Base-by-base conservation (phyloP, 257 asterid genomes). In the Handroanthus guayacan region DNA sequence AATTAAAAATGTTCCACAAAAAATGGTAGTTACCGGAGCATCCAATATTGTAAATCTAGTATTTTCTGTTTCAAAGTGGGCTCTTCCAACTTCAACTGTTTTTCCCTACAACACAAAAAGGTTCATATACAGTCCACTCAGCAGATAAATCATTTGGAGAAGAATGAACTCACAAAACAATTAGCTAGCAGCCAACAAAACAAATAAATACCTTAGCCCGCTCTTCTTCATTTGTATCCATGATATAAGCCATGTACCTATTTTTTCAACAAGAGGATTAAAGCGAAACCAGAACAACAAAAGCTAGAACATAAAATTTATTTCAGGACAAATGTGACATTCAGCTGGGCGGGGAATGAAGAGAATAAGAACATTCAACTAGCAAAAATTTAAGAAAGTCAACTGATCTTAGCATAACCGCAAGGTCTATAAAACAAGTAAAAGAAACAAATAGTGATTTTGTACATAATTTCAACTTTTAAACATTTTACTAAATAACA, bases 171-270 rank as follows among this genome's bases (percentile, higher is more conserved):
- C 45, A 41, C 45, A 41, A 18, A 37, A n/a, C 41, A 50, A 51
- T 25, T 17, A 37, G 60, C 62, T n/a, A 64, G 41, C 25, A 64
- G 74, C 60, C 52, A 71, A 44, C 9, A n/a, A 62, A 25, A 69
- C 64, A 51, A n/a, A 64, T 56, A 5, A 39, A 57, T 86, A 95
- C 98, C 98, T 95, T 93, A 48, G 64, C 92, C 81, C 99, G 86
- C 89, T 95, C 99, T 83, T 95, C 99, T 82, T 95, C 99, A 79
- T 95, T 95, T 63, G 98, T 95, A 78, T 95, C 99, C 98, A 95
- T 95, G 77, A 95, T 95, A 81, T 91, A 95, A 10, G 98, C 98
- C 99, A 95, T 95, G 71, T 95, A 95, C 99, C 98, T 95, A 78
- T 5, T 41, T 17, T 62, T 58, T 38, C 25, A 61, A 60, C 17